Percentiles rank a stretch among this genome's conserved stretches.
phyloP scores from a whole-genome alignment of 2,329 filamentous ascomycete genomes.

The Colletotrichum sp. region DNA sequence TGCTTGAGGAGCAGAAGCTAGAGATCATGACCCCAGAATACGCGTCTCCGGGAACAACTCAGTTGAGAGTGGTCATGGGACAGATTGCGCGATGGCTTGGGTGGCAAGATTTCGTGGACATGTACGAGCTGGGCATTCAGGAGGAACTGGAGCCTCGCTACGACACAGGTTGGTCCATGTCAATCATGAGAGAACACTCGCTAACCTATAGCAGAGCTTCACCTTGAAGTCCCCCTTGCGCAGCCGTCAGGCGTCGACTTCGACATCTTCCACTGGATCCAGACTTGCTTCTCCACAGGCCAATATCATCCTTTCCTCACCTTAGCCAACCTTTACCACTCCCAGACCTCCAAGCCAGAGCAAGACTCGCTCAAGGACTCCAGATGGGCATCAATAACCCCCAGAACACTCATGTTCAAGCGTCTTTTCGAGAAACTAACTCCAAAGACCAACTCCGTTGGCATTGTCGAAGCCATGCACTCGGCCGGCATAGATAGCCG shows the following conservation, averaged over 20 bases:
- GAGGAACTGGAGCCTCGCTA: conserved; percentile 45
- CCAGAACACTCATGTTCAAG: conserved; percentile 73
- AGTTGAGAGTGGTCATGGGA: conserved; percentile 75
- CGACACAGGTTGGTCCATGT: conserved; percentile 41
- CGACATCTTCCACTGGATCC: conserved; percentile 58
- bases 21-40: conserved; percentile 60
- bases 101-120: conserved; percentile 60
- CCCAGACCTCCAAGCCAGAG: conserved; percentile 38
- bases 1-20: conserved; percentile 90
- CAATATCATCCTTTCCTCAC: conserved; percentile 44
- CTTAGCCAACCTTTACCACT: conserved; percentile 49
- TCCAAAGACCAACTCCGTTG: conserved; percentile 55
- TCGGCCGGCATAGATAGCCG: conserved; percentile 69
- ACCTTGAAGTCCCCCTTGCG: conserved; percentile 25
- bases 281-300: conserved; percentile 47
- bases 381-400: conserved; percentile 57
- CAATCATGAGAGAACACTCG: not conserved
- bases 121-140: conserved; percentile 60
- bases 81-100: conserved; percentile 85
- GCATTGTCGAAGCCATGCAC: conserved; percentile 77
- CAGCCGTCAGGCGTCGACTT: conserved; percentile 36
- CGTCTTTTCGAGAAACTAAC: conserved; percentile 68
- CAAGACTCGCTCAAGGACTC: conserved; percentile 38
- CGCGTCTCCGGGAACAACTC: conserved; percentile 46
- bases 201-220: conserved; percentile 31